Evolutionary conservation across 306 rosid species (phyloP).

Genomic region (Medicago ruthenica): DNA sequence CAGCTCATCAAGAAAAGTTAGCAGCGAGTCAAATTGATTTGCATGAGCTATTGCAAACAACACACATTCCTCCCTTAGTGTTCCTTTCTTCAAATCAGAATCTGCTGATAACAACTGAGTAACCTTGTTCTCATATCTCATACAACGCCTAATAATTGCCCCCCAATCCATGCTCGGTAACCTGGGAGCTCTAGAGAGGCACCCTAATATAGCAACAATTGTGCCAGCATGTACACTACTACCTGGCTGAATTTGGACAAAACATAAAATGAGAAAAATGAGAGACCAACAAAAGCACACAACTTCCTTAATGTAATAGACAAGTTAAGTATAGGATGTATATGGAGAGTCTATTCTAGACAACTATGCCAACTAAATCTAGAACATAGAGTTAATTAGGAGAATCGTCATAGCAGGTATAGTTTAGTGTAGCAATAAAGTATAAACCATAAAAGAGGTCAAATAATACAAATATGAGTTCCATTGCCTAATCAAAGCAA

Average conservation of each 20-base stretch:
- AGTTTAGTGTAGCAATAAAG: neutral
- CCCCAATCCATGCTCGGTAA: slow-evolving; percentile 94
- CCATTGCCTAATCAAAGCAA: slow-evolving; percentile 23
- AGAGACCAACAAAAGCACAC: slow-evolving; percentile 25
- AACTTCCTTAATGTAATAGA: slow-evolving; percentile 19
- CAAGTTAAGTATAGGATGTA: slow-evolving; percentile 32
- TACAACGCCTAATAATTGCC: slow-evolving; percentile 77
- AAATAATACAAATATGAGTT: slow-evolving; percentile 15
- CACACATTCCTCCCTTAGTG: slow-evolving; percentile 75
- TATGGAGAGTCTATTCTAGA: slow-evolving; percentile 39
- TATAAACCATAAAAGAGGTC: slow-evolving; percentile 19
- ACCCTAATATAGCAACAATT: slow-evolving; percentile 64
- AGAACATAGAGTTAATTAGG: slow-evolving; percentile 40
- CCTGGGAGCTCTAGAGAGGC: slow-evolving; percentile 93
- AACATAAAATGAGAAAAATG: slow-evolving; percentile 40
- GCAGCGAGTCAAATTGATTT: slow-evolving; percentile 74
- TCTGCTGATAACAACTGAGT: slow-evolving; percentile 45
- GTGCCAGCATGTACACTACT: slow-evolving; percentile 45
- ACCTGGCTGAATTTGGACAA: slow-evolving; percentile 58
- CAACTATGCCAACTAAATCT: slow-evolving; percentile 47
- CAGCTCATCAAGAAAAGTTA: slow-evolving; percentile 88
- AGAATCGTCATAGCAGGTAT: slow-evolving; percentile 14
- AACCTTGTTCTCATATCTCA: slow-evolving; percentile 77
- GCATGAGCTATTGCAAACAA: slow-evolving; percentile 86
- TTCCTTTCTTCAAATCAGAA: slow-evolving; percentile 57